These are phyloP conservation scores for Dioscorea dumetorum DNA, from an alignment of 106 monocot species.

Conservation along the genomic window DNA sequence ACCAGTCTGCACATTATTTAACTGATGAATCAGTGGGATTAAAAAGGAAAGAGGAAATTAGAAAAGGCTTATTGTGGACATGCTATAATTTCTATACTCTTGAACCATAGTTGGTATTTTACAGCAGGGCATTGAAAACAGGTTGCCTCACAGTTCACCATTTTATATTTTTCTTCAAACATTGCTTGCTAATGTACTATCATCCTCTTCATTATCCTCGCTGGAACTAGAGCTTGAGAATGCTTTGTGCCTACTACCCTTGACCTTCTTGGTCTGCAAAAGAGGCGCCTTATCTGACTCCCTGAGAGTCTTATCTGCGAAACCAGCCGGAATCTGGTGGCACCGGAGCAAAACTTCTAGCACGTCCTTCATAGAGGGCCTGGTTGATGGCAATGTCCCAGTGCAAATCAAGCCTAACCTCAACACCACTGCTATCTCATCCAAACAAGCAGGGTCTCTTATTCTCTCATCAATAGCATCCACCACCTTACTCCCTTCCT, in stretches of 20 bases:
- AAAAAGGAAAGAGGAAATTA: too few species aligned
- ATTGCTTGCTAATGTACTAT: slow-evolving; percentile 3
- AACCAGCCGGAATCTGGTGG: not conserved
- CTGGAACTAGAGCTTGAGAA: not conserved
- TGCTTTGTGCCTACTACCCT: not conserved
- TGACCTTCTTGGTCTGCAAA: slow-evolving; percentile 7
- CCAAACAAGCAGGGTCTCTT: slow-evolving; percentile 16
- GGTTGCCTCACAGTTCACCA: not conserved
- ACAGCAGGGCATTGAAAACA: too few species aligned
- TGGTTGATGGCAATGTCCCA: slow-evolving; percentile 30
- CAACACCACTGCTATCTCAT: slow-evolving; percentile 49
- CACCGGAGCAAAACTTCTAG: slow-evolving; percentile 50
- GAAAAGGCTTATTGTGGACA: too few species aligned
- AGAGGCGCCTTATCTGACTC: slow-evolving; percentile 27
- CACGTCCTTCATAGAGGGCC: slow-evolving; percentile 83
- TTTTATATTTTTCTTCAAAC: slow-evolving; percentile 3
- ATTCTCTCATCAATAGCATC: slow-evolving; percentile 36
- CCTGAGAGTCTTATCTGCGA: not conserved
- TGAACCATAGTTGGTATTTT: too few species aligned
- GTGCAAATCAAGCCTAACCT: slow-evolving; percentile 66
- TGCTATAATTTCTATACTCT: too few species aligned
- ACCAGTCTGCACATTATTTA: too few species aligned
- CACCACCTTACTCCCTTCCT: slow-evolving; percentile 18
- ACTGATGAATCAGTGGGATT: too few species aligned
- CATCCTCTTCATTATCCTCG: not conserved